Percentiles rank a stretch among this genome's conserved stretches.
Conservation (phyloP, 2,329 filamentous ascomycete genomes). For the Dactylonectria macrodidyma region DNA sequence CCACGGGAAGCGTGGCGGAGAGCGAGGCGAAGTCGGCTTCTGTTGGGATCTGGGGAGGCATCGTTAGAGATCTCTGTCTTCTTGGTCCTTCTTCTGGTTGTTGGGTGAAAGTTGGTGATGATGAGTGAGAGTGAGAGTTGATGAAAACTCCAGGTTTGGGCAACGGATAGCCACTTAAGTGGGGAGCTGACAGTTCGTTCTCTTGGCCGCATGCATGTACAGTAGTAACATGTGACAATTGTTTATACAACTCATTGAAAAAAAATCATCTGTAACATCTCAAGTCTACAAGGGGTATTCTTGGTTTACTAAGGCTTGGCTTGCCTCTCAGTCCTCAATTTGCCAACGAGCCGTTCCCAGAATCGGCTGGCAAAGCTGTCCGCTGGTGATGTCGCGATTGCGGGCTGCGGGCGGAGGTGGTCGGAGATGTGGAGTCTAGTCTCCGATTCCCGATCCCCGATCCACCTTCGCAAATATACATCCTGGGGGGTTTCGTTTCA, state of each 20-base stretch:
- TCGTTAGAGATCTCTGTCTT: conserved; percentile 38
- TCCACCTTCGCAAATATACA: not conserved
- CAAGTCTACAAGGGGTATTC: too few relatives aligned
- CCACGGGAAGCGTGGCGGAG: conserved; percentile 57
- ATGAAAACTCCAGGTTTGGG: conserved; percentile 14
- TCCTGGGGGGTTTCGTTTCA: not conserved
- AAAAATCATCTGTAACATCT: not conserved
- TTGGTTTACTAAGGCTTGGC: too few relatives aligned
- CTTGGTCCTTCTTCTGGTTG: not conserved
- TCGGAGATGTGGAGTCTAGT: conserved; percentile 24
- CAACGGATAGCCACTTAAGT: conserved; percentile 9
- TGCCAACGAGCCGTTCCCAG: not conserved
- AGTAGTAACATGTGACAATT: not conserved
- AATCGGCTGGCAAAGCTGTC: not conserved
- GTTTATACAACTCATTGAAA: not conserved
- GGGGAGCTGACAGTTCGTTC: conserved; percentile 10
- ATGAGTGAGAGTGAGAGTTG: conserved; percentile 8
- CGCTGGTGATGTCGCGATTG: not conserved
- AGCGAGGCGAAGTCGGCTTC: conserved; percentile 65
- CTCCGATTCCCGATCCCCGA: too few relatives aligned
- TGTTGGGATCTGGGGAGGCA: conserved; percentile 66
- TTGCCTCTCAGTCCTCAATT: not conserved
- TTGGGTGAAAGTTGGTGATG: conserved; percentile 7
- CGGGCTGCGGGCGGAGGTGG: conserved; percentile 14
- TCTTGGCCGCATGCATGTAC: not conserved